Base-by-base conservation (phyloP, 2,329 filamentous ascomycete species). In the Talaromyces atroroseus region DNA sequence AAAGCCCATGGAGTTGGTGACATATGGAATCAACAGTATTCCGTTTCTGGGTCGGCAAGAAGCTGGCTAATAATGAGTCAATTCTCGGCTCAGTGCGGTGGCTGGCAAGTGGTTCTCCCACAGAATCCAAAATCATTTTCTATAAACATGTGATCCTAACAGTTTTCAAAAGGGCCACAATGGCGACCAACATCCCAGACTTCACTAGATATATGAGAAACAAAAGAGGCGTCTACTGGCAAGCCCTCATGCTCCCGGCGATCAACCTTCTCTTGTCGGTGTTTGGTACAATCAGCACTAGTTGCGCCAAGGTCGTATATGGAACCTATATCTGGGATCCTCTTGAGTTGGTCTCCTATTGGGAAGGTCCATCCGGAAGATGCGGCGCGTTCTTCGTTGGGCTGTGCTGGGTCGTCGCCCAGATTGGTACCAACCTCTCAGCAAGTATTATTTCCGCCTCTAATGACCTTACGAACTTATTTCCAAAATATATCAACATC, bases 401-500 rank as follows among this genome's bases (percentile, higher is more conserved):
- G 0, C 32, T 66, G 18, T 57, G 60, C 34, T 70, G 66, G 62
- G 59, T 63, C 0, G 70, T 82, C 5, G 78, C 78, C 1, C 74
- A 77, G 16, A 72, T 81, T 7, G 77, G 78, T 20, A 78, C 77
- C 6, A 83, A 82, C 60, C 76, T 82, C 52, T 74, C 74, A 1
- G 78, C 78, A 2, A 82, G 82, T 64, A 74, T 72, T 0, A 74
- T 82, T 57, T 77, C 77, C 1, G 78, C 78, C 10, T 80, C 79
- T 8, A 82, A 81, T 58, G 81, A 82, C 63, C 64, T 82, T 52
- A 78, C 77, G 0, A 77, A 77, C 1, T 64, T 82, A 10, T 76
- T 80, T 44, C 81, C 81, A 0, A 72, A 73, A 44, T 82, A 75
- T 62, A 68, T 83, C 64, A 80, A 82, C 66, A 78, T 81, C 55